Evolutionary conservation across 169 alveolate species (phyloP).

Genomic region (Plasmodium gallinaceum): DNA sequence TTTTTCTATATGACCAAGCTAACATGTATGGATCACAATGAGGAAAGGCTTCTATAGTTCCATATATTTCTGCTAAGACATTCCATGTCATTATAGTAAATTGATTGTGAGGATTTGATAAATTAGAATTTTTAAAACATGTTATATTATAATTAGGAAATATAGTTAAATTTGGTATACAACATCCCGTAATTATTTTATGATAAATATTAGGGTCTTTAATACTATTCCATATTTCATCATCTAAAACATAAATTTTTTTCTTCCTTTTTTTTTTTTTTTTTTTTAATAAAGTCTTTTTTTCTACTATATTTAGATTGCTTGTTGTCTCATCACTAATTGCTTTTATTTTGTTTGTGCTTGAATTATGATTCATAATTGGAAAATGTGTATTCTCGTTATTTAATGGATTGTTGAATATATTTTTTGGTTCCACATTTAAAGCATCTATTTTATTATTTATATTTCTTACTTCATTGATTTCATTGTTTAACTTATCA

Average conservation of each 20-base stretch:
- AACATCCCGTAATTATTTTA: conserved; percentile 81
- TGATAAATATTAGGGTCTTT: conserved; percentile 79
- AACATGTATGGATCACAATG: conserved; percentile 88
- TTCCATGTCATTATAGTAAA: conserved; percentile 86
- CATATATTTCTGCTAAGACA: conserved; percentile 86
- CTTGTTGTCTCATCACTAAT: not conserved
- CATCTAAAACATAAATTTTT: conserved; percentile 68
- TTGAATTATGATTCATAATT: not conserved
- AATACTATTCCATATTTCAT: conserved; percentile 65
- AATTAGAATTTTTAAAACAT: conserved; percentile 33
- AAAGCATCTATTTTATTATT: not conserved
- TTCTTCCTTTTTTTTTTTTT: conserved; percentile 41
- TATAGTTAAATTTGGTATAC: conserved; percentile 79
- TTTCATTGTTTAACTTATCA: not conserved
- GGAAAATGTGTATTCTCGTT: not conserved
- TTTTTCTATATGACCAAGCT: conserved; percentile 87
- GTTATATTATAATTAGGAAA: conserved; percentile 60
- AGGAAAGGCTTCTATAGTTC: conserved; percentile 86
- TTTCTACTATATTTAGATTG: not conserved
- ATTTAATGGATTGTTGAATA: not conserved
- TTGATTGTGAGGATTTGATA: conserved; percentile 36
- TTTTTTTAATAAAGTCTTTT: not conserved
- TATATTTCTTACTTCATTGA: not conserved
- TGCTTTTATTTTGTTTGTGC: not conserved
- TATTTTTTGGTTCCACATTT: not conserved